Percentiles rank a stretch among this genome's conserved stretches.
phyloP scores from a whole-genome alignment of 2,329 filamentous ascomycete species.

The Stachybotrys echinatus region DNA sequence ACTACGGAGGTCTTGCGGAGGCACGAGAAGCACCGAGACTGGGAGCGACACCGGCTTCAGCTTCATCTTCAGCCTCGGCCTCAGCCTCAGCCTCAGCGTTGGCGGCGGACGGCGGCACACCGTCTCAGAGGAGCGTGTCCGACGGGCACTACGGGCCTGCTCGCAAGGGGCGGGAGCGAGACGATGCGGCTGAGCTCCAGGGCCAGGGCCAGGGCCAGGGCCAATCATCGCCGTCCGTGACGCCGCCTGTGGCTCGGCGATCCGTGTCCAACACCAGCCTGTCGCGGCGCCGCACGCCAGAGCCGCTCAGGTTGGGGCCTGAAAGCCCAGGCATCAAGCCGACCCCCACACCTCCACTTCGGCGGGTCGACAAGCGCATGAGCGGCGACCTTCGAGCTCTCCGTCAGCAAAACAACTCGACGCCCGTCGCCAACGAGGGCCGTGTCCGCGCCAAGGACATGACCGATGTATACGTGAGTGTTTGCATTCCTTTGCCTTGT shows the following conservation, averaged over 20 bases:
- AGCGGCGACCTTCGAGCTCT: conserved; percentile 65
- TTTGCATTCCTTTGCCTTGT: conserved; percentile 8
- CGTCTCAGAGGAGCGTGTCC: conserved; percentile 27
- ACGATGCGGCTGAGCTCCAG: not conserved
- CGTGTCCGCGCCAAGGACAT: conserved; percentile 80
- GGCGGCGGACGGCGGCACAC: conserved; percentile 8
- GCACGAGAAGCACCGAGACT: not conserved
- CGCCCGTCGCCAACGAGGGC: conserved; percentile 80
- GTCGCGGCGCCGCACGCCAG: conserved; percentile 45
- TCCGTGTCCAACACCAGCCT: conserved; percentile 50
- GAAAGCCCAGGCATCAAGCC: conserved; percentile 53
- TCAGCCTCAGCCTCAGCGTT: not conserved
- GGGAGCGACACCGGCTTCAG: not conserved
- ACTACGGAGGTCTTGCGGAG: not conserved
- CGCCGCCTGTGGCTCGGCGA: conserved; percentile 26
- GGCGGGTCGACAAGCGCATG: conserved; percentile 60
- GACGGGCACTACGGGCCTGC: conserved; percentile 15
- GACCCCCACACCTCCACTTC: conserved; percentile 58
- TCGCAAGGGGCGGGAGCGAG: not conserved
- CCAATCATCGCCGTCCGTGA: conserved; percentile 4
- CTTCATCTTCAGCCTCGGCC: not conserved
- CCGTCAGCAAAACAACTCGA: conserved; percentile 34
- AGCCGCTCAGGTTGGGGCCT: conserved; percentile 51
- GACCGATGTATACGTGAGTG: conserved; percentile 90
- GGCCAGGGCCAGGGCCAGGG: no score